Evolutionary conservation across 2,329 filamentous ascomycete species (phyloP).

Genomic region (Mycogone perniciosa): DNA sequence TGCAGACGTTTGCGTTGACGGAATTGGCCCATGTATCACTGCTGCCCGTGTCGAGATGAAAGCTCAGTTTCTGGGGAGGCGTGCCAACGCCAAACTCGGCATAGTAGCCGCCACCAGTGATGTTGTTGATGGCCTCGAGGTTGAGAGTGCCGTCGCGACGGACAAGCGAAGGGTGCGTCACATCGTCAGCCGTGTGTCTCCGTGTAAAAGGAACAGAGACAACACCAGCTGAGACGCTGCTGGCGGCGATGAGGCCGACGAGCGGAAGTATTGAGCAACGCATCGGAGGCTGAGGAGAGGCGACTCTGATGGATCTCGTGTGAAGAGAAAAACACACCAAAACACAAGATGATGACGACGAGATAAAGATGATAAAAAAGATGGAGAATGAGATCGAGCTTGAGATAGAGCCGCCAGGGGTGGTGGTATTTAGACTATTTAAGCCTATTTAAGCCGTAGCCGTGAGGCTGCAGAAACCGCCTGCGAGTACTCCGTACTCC

Average conservation of each 20-base stretch:
- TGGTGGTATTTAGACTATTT: no score
- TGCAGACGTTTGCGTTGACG: constrained; percentile 54
- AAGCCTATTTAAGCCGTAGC: no score
- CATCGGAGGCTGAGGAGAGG: constrained; percentile 4
- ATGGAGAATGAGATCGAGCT: neutral
- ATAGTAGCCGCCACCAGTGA: constrained; percentile 50
- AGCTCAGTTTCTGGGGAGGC: constrained; percentile 46
- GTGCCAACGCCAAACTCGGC: constrained; percentile 53
- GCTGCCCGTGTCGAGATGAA: constrained; percentile 58
- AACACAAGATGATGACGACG: neutral
- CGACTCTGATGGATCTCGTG: neutral
- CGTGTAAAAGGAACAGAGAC: constrained; percentile 17
- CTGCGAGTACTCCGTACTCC: no score
- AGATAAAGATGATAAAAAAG: neutral
- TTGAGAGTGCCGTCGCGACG: constrained; percentile 23
- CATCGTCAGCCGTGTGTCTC: constrained; percentile 1
- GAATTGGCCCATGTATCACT: constrained; percentile 58
- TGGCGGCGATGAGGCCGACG: constrained; percentile 11
- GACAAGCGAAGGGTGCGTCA: constrained; percentile 14
- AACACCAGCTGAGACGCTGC: constrained; percentile 17
- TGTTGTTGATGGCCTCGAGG: constrained; percentile 43
- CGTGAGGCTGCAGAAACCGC: no score
- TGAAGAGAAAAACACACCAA: neutral
- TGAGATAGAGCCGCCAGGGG: no score
- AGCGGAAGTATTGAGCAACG: constrained; percentile 2